A percentile compares a stretch with the other conserved stretches of the same genome.
phyloP scores from a whole-genome alignment of 441 rosid genomes.

The Metrosideros polymorpha region DNA sequence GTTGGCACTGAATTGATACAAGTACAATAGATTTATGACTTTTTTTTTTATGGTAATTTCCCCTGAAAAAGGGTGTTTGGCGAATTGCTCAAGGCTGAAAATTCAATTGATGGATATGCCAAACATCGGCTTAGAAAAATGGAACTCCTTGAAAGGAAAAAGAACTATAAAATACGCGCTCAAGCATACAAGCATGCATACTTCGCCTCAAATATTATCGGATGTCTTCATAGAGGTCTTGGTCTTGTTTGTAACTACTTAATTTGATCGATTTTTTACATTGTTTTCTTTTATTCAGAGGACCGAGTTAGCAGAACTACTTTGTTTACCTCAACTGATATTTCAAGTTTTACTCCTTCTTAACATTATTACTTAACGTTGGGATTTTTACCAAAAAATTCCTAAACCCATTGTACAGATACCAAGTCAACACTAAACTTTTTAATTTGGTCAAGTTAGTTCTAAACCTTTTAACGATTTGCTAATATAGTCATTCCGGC shows the following conservation, averaged over 20 bases:
- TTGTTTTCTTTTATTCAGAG: neutral
- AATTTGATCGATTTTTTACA: neutral
- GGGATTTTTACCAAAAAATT: neutral
- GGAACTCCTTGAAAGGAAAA: neutral
- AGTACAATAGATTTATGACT: too few relatives aligned
- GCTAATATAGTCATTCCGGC: fast-evolving
- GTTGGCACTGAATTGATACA: too few relatives aligned
- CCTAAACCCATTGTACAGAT: fast-evolving
- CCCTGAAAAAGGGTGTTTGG: neutral
- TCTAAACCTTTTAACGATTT: fast-evolving
- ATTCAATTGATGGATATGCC: neutral
- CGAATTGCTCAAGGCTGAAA: neutral
- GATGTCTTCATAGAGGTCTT: neutral
- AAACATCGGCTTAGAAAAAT: neutral
- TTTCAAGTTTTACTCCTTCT: neutral
- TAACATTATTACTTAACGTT: fast-evolving
- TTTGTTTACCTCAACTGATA: neutral
- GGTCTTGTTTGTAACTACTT: neutral
- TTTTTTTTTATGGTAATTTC: too few relatives aligned
- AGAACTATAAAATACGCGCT: neutral
- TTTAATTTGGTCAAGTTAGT: neutral
- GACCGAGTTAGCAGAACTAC: fast-evolving
- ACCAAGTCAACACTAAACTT: neutral
- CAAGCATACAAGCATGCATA: neutral
- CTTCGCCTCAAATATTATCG: too few relatives aligned